Conservation (phyloP, 768 basidiomycete species). For the Gymnopilus junonius region DNA sequence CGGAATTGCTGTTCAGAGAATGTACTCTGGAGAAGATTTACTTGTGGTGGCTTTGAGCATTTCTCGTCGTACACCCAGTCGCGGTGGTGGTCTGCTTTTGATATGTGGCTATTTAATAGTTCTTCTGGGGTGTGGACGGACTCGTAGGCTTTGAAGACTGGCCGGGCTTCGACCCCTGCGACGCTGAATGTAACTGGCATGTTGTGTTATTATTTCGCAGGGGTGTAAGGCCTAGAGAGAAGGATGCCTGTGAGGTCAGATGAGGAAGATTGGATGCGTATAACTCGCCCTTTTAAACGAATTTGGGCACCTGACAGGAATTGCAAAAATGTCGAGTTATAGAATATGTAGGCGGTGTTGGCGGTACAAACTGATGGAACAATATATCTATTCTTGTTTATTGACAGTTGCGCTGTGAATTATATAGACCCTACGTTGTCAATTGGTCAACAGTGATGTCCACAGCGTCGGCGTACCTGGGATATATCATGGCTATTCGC, state of each 20-base stretch:
- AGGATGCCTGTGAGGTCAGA: neutral
- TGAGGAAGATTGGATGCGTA: no score
- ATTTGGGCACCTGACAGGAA: no score
- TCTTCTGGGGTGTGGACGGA: neutral
- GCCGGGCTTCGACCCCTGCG: slow-evolving; percentile 5
- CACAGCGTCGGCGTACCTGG: no score
- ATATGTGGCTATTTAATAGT: slow-evolving; percentile 9
- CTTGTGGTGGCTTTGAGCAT: neutral
- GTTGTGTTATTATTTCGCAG: neutral
- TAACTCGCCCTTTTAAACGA: no score
- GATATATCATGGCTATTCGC: no score
- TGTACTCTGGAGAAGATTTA: neutral
- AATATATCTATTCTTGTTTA: no score
- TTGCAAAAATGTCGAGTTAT: no score
- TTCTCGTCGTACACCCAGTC: slow-evolving; percentile 5
- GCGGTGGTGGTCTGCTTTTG: neutral
- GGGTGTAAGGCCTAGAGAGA: neutral
- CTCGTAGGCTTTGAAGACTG: neutral
- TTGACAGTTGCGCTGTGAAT: no score
- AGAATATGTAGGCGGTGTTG: no score
- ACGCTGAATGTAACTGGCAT: slow-evolving; percentile 13
- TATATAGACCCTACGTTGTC: no score
- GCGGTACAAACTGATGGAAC: no score
- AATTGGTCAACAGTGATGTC: no score
- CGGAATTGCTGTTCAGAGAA: neutral